These are phyloP conservation scores for Pseudocercospora pini-densiflorae DNA, from an alignment of 2,329 filamentous ascomycete genomes.

Conservation along the genomic window DNA sequence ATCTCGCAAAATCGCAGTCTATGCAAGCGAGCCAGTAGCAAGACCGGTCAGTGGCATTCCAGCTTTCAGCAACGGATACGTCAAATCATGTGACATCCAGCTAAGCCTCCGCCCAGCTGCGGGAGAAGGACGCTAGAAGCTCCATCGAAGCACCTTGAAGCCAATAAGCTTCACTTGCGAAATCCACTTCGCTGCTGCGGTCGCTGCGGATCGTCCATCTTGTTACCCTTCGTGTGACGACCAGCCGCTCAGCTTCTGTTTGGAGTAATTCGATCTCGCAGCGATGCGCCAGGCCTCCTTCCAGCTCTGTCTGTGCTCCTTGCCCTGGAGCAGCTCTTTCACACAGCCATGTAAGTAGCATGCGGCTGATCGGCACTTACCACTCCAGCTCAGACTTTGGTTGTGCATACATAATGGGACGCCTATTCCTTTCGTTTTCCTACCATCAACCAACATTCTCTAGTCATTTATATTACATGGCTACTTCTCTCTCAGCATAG, in stretches of 20 bases:
- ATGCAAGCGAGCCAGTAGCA: conserved; percentile 4
- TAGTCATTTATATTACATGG: not conserved
- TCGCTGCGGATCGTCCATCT: conserved; percentile 1
- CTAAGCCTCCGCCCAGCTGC: conserved; percentile 26
- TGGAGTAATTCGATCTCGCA: not conserved
- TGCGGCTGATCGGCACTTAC: conserved; percentile 5
- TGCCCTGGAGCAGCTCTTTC: not conserved
- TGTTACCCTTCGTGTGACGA: not conserved
- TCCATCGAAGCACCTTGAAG: not conserved
- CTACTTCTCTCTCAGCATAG: not conserved
- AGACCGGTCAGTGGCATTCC: not conserved
- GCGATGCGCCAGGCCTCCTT: not conserved
- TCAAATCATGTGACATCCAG: conserved; percentile 15
- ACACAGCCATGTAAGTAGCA: conserved; percentile 5
- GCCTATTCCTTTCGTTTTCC: not conserved
- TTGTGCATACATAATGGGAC: not conserved
- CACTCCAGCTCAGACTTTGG: not conserved
- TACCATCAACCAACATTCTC: not conserved
- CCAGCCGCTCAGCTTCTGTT: not conserved
- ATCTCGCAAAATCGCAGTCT: not conserved
- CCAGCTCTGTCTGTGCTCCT: not conserved
- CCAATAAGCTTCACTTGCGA: conserved; percentile 8
- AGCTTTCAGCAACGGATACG: not conserved
- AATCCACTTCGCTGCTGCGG: not conserved
- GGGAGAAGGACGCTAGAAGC: conserved; percentile 20